Percentiles rank a stretch among this genome's conserved stretches.
Conservation (phyloP, 148 eudicot genomes). For the Heliosperma pusillum region DNA sequence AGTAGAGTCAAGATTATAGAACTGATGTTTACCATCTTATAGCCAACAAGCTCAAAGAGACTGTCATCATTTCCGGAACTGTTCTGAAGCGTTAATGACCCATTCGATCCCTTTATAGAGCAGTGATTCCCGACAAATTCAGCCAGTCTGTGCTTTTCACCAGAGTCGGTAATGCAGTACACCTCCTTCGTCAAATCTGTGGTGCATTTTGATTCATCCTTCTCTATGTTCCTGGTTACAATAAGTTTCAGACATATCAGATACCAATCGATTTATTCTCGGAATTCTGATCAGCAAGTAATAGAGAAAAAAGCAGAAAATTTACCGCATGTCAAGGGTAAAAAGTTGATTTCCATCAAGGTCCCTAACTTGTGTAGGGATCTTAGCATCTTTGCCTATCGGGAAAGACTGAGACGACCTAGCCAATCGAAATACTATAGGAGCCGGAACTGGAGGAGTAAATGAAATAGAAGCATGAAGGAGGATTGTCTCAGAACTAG, state of each 20-base stretch:
- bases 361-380: neutral
- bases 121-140: slow-evolving; percentile 50
- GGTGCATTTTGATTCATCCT: slow-evolving; percentile 29
- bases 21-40: slow-evolving; percentile 43
- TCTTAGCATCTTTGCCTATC: neutral
- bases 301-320: neutral
- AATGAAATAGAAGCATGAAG: slow-evolving; percentile 68
- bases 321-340: neutral
- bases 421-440: slow-evolving; percentile 50
- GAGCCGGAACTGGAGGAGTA: slow-evolving; percentile 54
- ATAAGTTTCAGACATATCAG: neutral
- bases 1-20: neutral
- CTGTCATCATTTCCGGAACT: slow-evolving; percentile 36
- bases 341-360: neutral
- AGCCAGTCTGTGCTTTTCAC: slow-evolving; percentile 52
- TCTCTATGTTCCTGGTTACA: slow-evolving; percentile 17
- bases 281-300: too few relatives aligned
- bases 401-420: slow-evolving; percentile 30
- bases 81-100: slow-evolving; percentile 49
- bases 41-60: slow-evolving; percentile 65
- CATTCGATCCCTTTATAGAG: slow-evolving; percentile 47
- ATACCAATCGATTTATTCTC: too few relatives aligned
- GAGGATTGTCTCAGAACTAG: slow-evolving; percentile 40
- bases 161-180: slow-evolving; percentile 45
- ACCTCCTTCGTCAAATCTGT: slow-evolving; percentile 43